phyloP scores from a whole-genome alignment of 148 eudicot genomes.

The Talinum fruticosum region DNA sequence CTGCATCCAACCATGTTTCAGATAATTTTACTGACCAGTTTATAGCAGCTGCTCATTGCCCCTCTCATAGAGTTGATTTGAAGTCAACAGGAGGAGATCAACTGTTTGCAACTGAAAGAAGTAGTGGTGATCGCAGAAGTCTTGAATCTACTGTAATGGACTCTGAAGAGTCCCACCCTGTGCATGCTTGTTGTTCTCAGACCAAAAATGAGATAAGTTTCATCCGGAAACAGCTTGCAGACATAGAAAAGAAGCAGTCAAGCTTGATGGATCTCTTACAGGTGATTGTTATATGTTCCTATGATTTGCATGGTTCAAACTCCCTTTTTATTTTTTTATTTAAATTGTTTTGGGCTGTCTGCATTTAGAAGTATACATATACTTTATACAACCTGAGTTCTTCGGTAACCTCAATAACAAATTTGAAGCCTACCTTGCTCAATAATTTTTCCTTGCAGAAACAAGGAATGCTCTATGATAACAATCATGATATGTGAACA shows the following conservation, averaged over 20 bases:
- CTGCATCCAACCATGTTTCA: slow-evolving; percentile 51
- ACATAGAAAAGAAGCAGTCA: slow-evolving; percentile 76
- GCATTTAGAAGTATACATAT: background rate
- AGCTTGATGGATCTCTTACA: slow-evolving; percentile 67
- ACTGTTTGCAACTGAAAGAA: slow-evolving; percentile 39
- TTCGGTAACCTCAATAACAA: background rate
- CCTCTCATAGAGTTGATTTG: slow-evolving; percentile 34
- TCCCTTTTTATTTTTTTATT: background rate
- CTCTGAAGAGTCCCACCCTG: slow-evolving; percentile 43
- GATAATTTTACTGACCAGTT: slow-evolving; percentile 45
- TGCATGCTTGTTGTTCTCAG: slow-evolving; percentile 46
- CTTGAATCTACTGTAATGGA: slow-evolving; percentile 72
- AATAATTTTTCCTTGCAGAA: no score
- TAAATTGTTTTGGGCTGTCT: background rate
- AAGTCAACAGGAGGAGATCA: slow-evolving; percentile 36
- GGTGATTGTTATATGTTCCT: slow-evolving; percentile 38
- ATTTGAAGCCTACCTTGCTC: background rate
- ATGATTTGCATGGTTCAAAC: slow-evolving; percentile 2
- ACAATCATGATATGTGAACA: no score
- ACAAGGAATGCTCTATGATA: no score
- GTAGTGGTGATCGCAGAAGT: slow-evolving; percentile 53
- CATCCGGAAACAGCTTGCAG: slow-evolving; percentile 61
- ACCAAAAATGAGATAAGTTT: slow-evolving; percentile 50
- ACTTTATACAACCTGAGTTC: background rate
- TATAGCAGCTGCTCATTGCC: slow-evolving; percentile 35